Base-by-base conservation (phyloP, 129 eudicot species). In the Artemisia argyi region DNA sequence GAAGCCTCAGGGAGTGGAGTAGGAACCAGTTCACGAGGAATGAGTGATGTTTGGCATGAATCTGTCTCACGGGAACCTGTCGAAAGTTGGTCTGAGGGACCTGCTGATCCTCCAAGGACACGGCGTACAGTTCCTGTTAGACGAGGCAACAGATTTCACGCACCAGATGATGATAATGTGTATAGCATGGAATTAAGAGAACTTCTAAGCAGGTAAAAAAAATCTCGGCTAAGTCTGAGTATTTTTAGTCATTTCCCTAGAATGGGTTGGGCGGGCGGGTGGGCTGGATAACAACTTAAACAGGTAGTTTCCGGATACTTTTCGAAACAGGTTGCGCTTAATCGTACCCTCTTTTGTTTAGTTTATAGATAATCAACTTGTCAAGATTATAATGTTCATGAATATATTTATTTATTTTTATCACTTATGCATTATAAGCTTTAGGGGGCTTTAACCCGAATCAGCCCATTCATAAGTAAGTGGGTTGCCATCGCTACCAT, bases 121-220 rank as follows among this genome's bases (percentile, higher is more conserved):
- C 83, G 91, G 14, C 81, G 91, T 20, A 49, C 89, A 7, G 73
- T 80, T 84, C 88, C 97, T 22, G 42, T 63, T 10, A 81, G 99
- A 78, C 88, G 99, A 78, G 70, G 66, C 47, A 81, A 76, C 72
- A 86, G 99, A 84, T 95, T 90, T 76, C 96, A 85, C 20, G 95
- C 96, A 12, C 97, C 96, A 1, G 99, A 95, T 14, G 99, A 94
- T 78, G 99, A 88, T 73, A 90, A 85, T 72, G 99, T 91, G 61
- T 95, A 95, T 78, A 95, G 96, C 79, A 95, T 91, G 97, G 99
- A 95, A 82, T 91, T 95, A 67, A 85, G 99, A 84, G 99, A 95
- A 81, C 96, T 95, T 72, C 71, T 95, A 67, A 86, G 99, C 97
- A 88, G 99, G 99, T 95, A 71, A 51, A 20, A 20, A 1, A 28